Evolutionary conservation across 768 basidiomycete species (phyloP).

Genomic region (Trametes coccinea): DNA sequence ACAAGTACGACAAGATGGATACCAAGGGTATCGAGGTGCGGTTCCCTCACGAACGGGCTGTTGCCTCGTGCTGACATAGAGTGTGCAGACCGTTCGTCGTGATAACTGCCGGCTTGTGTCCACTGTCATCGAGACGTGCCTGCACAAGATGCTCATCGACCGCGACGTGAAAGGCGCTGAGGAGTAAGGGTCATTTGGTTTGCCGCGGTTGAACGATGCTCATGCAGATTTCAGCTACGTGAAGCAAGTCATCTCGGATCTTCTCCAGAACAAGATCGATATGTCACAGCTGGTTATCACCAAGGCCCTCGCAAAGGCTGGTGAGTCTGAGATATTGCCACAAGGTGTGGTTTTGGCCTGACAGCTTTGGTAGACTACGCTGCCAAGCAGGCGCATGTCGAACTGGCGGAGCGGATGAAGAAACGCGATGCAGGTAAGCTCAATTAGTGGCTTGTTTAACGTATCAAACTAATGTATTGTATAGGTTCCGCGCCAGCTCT

Average conservation of each 20-base stretch:
- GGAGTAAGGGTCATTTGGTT: constrained; percentile 51
- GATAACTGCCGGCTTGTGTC: constrained; percentile 99
- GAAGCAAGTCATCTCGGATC: constrained; percentile 90
- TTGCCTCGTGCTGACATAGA: not conserved
- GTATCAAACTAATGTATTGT: not conserved
- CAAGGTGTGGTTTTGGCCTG: not conserved
- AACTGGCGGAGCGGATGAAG: constrained; percentile 93
- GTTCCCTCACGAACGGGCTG: not conserved
- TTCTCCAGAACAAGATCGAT: constrained; percentile 95
- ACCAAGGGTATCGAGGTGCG: constrained; percentile 97
- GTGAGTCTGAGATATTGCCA: constrained; percentile 38
- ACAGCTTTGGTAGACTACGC: constrained; percentile 66
- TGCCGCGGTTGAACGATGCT: not conserved
- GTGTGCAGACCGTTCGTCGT: constrained; percentile 84
- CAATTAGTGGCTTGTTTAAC: not conserved
- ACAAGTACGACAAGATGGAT: constrained; percentile 99
- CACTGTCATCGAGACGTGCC: constrained; percentile 96
- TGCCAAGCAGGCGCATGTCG: constrained; percentile 95
- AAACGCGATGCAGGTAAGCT: constrained; percentile 84
- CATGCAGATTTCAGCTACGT: constrained; percentile 60
- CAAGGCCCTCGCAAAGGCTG: constrained; percentile 89
- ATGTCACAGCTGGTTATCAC: constrained; percentile 99
- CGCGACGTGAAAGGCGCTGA: constrained; percentile 92
- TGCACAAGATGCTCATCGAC: constrained; percentile 97
- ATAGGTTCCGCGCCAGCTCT: constrained; percentile 93